A percentile compares a stretch with the other conserved stretches of the same genome.
These are phyloP conservation scores for Monilinia fructigena DNA, from an alignment of 2,329 filamentous ascomycete genomes.

Conservation along the genomic window DNA sequence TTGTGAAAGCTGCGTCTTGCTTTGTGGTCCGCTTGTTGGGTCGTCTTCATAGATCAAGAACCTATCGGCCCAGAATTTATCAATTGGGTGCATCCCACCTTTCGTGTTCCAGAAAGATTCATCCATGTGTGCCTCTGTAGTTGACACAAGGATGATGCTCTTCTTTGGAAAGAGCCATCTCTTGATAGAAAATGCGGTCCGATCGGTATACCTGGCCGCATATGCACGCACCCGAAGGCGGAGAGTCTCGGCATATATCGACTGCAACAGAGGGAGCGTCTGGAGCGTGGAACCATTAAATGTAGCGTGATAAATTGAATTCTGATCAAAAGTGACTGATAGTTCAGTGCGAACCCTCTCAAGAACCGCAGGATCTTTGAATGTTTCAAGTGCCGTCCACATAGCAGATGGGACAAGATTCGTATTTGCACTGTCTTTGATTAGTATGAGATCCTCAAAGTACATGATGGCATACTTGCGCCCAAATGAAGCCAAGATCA, in stretches of 20 bases:
- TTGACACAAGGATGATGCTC: not conserved
- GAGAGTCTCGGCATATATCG: not conserved
- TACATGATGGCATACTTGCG: not conserved
- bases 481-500: not conserved
- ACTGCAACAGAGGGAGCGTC: not conserved
- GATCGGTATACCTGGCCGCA: not conserved
- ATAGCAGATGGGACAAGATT: not conserved
- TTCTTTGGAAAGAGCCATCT: not conserved
- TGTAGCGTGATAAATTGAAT: not conserved
- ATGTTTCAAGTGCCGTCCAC: not conserved
- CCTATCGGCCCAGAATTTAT: not conserved
- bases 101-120: not conserved
- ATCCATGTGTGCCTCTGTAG: not conserved
- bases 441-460: not conserved
- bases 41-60: not conserved
- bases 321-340: not conserved
- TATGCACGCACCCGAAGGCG: not conserved
- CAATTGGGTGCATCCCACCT: not conserved
- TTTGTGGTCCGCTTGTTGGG: not conserved
- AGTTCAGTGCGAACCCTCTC: not conserved
- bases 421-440: not conserved
- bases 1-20: not conserved
- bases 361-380: not conserved
- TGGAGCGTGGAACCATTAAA: not conserved
- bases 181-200: not conserved